Evolutionary conservation across 805 yeast genomes (phyloP).

Genomic region (Candida nemodendra): DNA sequence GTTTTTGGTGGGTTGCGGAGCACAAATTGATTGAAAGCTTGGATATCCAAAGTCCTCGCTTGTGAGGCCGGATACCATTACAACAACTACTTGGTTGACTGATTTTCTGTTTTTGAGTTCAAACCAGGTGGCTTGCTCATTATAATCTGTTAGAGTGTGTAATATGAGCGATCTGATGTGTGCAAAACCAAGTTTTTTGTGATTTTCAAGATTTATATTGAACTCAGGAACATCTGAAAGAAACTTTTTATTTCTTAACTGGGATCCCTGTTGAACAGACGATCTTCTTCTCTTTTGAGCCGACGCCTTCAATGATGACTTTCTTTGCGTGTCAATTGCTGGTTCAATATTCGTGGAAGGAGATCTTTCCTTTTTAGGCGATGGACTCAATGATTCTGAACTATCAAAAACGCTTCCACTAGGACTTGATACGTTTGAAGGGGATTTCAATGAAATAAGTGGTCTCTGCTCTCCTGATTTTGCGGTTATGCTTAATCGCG

Average conservation of each 20-base stretch:
- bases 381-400: slow-evolving; percentile 5
- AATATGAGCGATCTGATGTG: slow-evolving; percentile 48
- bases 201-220: slow-evolving; percentile 12
- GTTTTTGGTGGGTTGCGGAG: slow-evolving; percentile 12
- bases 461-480: slow-evolving; percentile 7
- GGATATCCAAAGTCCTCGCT: slow-evolving; percentile 41
- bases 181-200: slow-evolving; percentile 33
- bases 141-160: slow-evolving; percentile 40
- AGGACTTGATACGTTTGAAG: neutral
- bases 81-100: slow-evolving; percentile 53
- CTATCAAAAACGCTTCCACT: slow-evolving; percentile 4
- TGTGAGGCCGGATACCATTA: slow-evolving; percentile 66
- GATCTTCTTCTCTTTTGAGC: slow-evolving; percentile 42
- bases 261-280: slow-evolving; percentile 30
- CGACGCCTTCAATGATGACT: slow-evolving; percentile 10
- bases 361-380: slow-evolving; percentile 30
- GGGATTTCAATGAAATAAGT: too few relatives aligned
- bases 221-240: slow-evolving; percentile 26
- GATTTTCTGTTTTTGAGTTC: slow-evolving; percentile 44
- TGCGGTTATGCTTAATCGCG: slow-evolving; percentile 30
- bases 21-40: slow-evolving; percentile 7
- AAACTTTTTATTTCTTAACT: slow-evolving; percentile 34
- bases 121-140: slow-evolving; percentile 49
- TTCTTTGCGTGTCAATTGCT: neutral
- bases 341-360: slow-evolving; percentile 5